Evolutionary conservation across 2,329 filamentous ascomycete genomes (phyloP).

Genomic region (Fusarium sp.): DNA sequence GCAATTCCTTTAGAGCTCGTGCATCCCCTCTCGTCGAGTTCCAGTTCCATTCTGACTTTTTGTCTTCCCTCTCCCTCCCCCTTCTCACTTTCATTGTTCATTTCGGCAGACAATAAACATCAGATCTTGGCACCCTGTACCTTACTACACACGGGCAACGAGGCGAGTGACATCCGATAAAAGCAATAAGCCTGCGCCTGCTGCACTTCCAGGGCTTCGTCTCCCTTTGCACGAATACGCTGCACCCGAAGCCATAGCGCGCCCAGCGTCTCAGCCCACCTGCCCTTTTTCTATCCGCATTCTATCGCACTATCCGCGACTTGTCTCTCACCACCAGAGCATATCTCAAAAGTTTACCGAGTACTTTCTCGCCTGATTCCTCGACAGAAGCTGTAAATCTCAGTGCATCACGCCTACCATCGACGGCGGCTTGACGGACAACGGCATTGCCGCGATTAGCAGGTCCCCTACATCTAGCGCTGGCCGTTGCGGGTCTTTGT

Average conservation of each 20-base stretch:
- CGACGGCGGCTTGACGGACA: conserved; percentile 44
- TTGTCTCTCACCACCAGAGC: not conserved
- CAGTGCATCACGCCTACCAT: conserved; percentile 14
- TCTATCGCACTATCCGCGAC: not conserved
- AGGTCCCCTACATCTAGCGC: conserved; percentile 42
- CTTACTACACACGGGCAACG: conserved; percentile 13
- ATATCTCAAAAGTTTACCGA: not conserved
- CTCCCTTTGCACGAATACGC: conserved; percentile 33
- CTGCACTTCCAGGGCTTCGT: not conserved
- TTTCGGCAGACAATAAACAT: conserved; percentile 37
- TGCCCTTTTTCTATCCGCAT: conserved; percentile 6
- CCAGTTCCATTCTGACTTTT: conserved; percentile 11
- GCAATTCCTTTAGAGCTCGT: conserved; percentile 20
- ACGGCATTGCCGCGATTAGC: conserved; percentile 49
- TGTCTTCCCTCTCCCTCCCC: conserved; percentile 7
- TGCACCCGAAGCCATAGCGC: conserved; percentile 32
- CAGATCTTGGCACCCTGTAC: conserved; percentile 24
- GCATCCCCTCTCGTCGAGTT: conserved; percentile 11
- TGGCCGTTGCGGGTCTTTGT: conserved; percentile 45
- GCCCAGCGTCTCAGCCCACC: conserved; percentile 37
- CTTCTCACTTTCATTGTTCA: conserved; percentile 27
- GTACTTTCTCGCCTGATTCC: not conserved
- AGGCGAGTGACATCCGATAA: conserved; percentile 31
- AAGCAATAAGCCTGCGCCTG: conserved; percentile 35
- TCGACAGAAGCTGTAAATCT: conserved; percentile 1